Evolutionary conservation across 805 yeast species (phyloP).

Genomic region (Yarrowia divulgata): DNA sequence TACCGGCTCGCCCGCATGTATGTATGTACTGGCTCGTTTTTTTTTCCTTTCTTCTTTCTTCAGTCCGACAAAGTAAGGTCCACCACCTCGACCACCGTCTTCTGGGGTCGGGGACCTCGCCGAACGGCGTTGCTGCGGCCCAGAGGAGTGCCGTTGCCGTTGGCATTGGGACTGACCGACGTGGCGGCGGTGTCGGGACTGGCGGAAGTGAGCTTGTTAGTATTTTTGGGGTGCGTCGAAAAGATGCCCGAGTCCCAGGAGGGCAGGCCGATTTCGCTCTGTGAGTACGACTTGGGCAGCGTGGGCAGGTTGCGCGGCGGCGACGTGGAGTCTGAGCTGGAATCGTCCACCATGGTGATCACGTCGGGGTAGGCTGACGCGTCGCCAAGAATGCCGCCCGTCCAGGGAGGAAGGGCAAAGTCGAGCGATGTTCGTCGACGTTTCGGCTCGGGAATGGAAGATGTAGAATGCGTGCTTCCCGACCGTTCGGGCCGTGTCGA

Average conservation of each 20-base stretch:
- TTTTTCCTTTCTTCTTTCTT: not conserved
- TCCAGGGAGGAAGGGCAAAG: slow-evolving; percentile 22
- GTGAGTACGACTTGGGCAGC: not conserved
- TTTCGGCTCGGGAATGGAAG: slow-evolving; percentile 33
- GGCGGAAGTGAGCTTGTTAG: slow-evolving; percentile 19
- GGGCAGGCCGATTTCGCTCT: not conserved
- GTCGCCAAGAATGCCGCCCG: not conserved
- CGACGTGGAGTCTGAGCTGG: slow-evolving; percentile 8
- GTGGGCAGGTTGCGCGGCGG: slow-evolving; percentile 16
- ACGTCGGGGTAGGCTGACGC: slow-evolving; percentile 17
- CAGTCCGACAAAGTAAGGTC: slow-evolving; percentile 22
- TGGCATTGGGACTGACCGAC: slow-evolving; percentile 19
- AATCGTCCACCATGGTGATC: slow-evolving; percentile 27
- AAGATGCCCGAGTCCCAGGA: slow-evolving; percentile 37
- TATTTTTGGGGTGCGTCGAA: slow-evolving; percentile 4
- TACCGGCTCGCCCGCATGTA: not conserved
- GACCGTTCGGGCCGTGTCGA: slow-evolving; percentile 22
- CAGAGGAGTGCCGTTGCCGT: slow-evolving; percentile 7
- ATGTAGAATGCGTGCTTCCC: slow-evolving; percentile 31
- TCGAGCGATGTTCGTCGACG: slow-evolving; percentile 23
- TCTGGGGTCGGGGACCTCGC: slow-evolving; percentile 7
- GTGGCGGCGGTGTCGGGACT: slow-evolving; percentile 30
- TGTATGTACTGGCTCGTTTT: not conserved
- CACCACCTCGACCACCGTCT: slow-evolving; percentile 24
- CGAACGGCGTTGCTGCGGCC: slow-evolving; percentile 29